phyloP scores from a whole-genome alignment of 169 alveolate genomes.

The Plasmodium cynomolgi region DNA sequence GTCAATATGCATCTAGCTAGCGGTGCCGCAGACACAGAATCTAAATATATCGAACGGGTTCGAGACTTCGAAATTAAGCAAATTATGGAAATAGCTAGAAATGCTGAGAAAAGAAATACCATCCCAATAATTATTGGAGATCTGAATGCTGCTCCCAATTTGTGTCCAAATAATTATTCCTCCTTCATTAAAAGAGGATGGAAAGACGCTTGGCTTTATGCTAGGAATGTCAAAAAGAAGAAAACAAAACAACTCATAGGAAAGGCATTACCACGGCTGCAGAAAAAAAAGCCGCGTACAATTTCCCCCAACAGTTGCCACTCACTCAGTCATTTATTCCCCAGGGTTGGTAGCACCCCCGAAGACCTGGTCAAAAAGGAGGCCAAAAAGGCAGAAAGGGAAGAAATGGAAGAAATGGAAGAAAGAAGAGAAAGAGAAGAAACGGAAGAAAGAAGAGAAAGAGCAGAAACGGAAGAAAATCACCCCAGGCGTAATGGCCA shows the following conservation, averaged over 20 bases:
- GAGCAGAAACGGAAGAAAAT: neutral
- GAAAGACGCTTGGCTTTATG: conserved; percentile 87
- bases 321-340: neutral
- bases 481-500: neutral
- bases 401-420: too few relatives aligned
- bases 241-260: conserved; percentile 3
- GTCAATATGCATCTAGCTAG: conserved; percentile 92
- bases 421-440: neutral
- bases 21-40: conserved; percentile 92
- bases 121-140: conserved; percentile 92
- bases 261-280: neutral
- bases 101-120: conserved; percentile 87
- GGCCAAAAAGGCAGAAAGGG: neutral
- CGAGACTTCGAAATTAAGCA: conserved; percentile 90
- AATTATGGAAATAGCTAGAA: conserved; percentile 85
- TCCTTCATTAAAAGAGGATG: conserved; percentile 90
- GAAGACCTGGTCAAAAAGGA: neutral
- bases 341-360: neutral
- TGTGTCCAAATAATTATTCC: conserved; percentile 90
- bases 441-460: neutral
- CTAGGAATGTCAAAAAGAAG: conserved; percentile 53
- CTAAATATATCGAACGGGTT: conserved; percentile 87
- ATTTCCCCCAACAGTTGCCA: neutral
- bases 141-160: conserved; percentile 91
- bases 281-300: neutral